Conservation (phyloP, 805 yeast species). For the Yarrowia alimentaria region DNA sequence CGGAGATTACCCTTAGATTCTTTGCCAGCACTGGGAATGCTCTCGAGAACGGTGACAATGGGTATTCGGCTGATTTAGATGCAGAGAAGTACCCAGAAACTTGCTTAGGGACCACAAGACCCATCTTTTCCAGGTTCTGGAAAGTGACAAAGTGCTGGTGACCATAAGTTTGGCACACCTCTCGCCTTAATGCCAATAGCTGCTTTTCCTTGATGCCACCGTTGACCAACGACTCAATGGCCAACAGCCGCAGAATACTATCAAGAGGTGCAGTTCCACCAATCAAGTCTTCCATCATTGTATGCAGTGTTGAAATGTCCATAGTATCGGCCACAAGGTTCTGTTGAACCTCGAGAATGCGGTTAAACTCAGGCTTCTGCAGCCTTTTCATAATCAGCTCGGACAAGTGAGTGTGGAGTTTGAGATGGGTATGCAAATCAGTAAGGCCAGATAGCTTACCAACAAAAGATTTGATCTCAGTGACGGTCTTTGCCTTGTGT, state of each 20-base stretch:
- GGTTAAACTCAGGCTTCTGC: slow-evolving; percentile 38
- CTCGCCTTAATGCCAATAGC: slow-evolving; percentile 52
- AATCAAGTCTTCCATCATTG: slow-evolving; percentile 51
- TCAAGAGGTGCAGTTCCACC: slow-evolving; percentile 45
- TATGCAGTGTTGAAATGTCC: slow-evolving; percentile 43
- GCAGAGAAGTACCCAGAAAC: slow-evolving; percentile 37
- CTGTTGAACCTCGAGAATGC: slow-evolving; percentile 46
- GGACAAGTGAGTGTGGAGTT: slow-evolving; percentile 72
- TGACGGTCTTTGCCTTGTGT: slow-evolving; percentile 55
- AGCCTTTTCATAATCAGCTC: slow-evolving; percentile 57
- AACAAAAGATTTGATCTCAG: slow-evolving; percentile 71
- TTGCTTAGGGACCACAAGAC: slow-evolving; percentile 45
- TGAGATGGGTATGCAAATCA: slow-evolving; percentile 61
- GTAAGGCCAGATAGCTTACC: slow-evolving; percentile 66
- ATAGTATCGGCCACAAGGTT: slow-evolving; percentile 58
- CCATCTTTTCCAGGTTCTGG: slow-evolving; percentile 49
- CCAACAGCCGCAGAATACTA: slow-evolving; percentile 52
- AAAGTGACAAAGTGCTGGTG: slow-evolving; percentile 49
- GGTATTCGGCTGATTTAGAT: neutral
- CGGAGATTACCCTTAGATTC: slow-evolving; percentile 35
- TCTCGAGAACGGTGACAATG: slow-evolving; percentile 20
- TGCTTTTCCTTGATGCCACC: slow-evolving; percentile 71
- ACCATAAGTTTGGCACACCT: slow-evolving; percentile 65
- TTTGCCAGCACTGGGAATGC: slow-evolving; percentile 51
- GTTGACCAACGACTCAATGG: slow-evolving; percentile 59